Evolutionary conservation across 2,329 filamentous ascomycete genomes (phyloP).

Genomic region (Nemania sp.): DNA sequence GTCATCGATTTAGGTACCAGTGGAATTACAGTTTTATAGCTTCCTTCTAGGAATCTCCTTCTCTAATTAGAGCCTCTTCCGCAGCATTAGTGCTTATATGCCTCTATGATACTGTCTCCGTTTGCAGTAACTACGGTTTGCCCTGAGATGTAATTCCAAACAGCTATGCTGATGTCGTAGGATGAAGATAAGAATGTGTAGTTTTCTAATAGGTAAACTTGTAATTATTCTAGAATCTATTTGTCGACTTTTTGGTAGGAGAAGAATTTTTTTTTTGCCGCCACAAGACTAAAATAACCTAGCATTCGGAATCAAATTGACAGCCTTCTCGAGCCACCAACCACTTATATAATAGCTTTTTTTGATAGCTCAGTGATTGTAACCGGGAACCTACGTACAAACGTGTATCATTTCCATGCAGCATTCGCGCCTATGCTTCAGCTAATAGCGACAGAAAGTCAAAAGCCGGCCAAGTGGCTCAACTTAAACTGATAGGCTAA

Average conservation of each 20-base stretch:
- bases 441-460: not conserved
- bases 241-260: no score
- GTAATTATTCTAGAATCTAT: no score
- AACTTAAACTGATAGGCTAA: not conserved
- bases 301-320: conserved; percentile 6
- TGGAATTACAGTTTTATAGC: conserved; percentile 6
- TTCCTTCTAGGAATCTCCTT: not conserved
- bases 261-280: no score
- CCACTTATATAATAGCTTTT: conserved; percentile 11
- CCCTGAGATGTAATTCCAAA: no score
- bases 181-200: no score
- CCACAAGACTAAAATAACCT: no score
- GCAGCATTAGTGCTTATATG: no score
- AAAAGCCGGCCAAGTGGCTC: conserved; percentile 1
- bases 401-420: conserved; percentile 10
- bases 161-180: no score
- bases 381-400: conserved; percentile 19
- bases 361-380: conserved; percentile 15
- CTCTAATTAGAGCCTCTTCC: not conserved
- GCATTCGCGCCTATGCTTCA: not conserved
- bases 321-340: conserved; percentile 21
- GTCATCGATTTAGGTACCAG: not conserved
- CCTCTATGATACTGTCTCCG: no score
- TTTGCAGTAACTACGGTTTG: no score
- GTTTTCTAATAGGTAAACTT: no score